These are phyloP conservation scores for Alternaria panax DNA, from an alignment of 2,329 filamentous ascomycete genomes.

Conservation along the genomic window DNA sequence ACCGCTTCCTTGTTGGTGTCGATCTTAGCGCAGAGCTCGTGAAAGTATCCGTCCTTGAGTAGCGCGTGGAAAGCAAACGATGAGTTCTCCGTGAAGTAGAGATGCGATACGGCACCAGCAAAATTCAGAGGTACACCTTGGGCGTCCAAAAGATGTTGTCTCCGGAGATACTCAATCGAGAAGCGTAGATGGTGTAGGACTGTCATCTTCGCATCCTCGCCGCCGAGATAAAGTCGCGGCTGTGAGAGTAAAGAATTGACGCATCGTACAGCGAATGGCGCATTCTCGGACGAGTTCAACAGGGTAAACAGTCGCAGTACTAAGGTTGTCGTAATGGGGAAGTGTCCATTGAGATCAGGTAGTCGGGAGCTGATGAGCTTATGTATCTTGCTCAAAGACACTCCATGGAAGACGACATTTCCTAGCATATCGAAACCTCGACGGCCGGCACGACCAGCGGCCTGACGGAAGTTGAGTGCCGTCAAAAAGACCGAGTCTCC, in stretches of 20 bases:
- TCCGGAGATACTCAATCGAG: slow-evolving; percentile 78
- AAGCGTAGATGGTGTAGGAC: slow-evolving; percentile 80
- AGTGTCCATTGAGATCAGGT: slow-evolving; percentile 78
- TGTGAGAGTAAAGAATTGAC: slow-evolving; percentile 74
- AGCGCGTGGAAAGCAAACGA: slow-evolving; percentile 80
- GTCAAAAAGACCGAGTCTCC: slow-evolving; percentile 77
- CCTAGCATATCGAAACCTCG: slow-evolving; percentile 82
- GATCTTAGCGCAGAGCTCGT: slow-evolving; percentile 67
- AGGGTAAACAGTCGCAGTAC: slow-evolving; percentile 73
- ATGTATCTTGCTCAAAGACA: slow-evolving; percentile 67
- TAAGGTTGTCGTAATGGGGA: slow-evolving; percentile 77
- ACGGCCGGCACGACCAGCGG: slow-evolving; percentile 77
- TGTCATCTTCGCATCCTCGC: slow-evolving; percentile 70
- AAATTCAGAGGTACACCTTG: slow-evolving; percentile 74
- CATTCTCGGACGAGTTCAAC: slow-evolving; percentile 69
- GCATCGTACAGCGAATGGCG: slow-evolving; percentile 66
- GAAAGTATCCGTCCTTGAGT: slow-evolving; percentile 74
- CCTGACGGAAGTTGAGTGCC: slow-evolving; percentile 78
- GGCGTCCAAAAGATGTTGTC: slow-evolving; percentile 69
- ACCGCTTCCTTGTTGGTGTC: slow-evolving; percentile 58
- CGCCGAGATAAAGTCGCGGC: slow-evolving; percentile 73
- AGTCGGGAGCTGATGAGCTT: slow-evolving; percentile 76
- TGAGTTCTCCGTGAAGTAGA: slow-evolving; percentile 79
- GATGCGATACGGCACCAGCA: slow-evolving; percentile 71
- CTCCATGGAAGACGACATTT: slow-evolving; percentile 79